These are phyloP conservation scores for Pythium sukuiense DNA, from an alignment of 352 stramenopile species.

Conservation along the genomic window DNA sequence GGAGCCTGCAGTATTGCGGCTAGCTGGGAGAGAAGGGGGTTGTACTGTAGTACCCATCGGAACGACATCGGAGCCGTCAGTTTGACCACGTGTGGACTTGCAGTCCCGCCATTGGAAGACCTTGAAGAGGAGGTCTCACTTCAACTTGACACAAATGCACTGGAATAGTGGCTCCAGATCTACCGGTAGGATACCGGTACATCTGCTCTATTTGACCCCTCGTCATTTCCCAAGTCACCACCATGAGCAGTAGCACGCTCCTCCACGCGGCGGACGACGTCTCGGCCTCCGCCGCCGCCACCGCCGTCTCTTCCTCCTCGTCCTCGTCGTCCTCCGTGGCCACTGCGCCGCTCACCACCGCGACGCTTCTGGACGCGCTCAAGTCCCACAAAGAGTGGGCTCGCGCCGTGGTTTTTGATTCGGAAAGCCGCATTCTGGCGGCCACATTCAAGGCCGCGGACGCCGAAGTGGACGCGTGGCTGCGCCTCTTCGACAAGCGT, in stretches of 20 bases:
- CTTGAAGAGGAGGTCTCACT: too few species aligned
- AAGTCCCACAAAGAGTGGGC: slow-evolving; percentile 70
- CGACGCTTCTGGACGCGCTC: slow-evolving; percentile 49
- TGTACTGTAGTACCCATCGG: too few species aligned
- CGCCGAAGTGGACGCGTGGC: slow-evolving; percentile 41
- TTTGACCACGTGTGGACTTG: too few species aligned
- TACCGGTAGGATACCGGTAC: too few species aligned
- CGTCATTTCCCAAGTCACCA: too few species aligned
- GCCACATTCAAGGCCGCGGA: slow-evolving; percentile 63
- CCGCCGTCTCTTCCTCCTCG: slow-evolving; percentile 22
- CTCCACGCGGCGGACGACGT: neutral
- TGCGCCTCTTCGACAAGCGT: slow-evolving; percentile 70
- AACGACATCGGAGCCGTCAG: too few species aligned
- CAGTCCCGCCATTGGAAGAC: too few species aligned
- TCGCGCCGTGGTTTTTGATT: slow-evolving; percentile 62
- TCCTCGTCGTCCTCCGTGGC: neutral
- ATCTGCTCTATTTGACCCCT: too few species aligned
- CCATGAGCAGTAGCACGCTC: neutral
- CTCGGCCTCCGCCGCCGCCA: neutral
- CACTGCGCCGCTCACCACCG: slow-evolving; percentile 34
- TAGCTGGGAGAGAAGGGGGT: too few species aligned
- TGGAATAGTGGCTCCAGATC: too few species aligned
- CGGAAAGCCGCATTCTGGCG: slow-evolving; percentile 47
- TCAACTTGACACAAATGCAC: too few species aligned
- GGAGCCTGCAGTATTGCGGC: too few species aligned